phyloP scores from a whole-genome alignment of 768 basidiomycete species.

The Mycena epipterygia region DNA sequence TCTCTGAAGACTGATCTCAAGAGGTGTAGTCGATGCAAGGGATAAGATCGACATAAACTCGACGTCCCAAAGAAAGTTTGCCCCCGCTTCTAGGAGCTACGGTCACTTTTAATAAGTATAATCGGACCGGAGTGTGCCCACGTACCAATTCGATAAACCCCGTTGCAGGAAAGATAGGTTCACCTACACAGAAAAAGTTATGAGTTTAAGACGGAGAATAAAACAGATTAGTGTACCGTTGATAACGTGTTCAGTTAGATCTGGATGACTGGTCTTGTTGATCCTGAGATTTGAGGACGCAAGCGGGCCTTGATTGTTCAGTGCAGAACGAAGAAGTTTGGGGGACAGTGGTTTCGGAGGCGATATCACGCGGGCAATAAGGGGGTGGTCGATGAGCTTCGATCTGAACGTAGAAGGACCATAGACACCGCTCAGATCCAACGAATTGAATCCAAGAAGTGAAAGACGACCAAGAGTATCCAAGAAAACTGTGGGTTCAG shows the following conservation, averaged over 20 bases:
- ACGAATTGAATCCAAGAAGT: conserved; percentile 23
- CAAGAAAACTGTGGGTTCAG: conserved; percentile 14
- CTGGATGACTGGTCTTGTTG: conserved; percentile 8
- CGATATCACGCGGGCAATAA: conserved; percentile 10
- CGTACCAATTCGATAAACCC: conserved; percentile 27
- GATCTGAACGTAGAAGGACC: conserved; percentile 18
- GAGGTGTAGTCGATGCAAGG: background rate
- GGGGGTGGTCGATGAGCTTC: conserved; percentile 18
- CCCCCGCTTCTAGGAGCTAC: conserved; percentile 23
- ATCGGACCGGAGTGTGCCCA: background rate
- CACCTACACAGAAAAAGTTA: conserved; percentile 6
- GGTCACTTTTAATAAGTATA: background rate
- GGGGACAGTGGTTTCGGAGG: conserved; percentile 15
- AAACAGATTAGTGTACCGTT: conserved; percentile 9
- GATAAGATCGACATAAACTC: conserved; percentile 21
- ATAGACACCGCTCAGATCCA: conserved; percentile 26
- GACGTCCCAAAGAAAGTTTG: conserved; percentile 17
- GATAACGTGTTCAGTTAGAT: conserved; percentile 16
- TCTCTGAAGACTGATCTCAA: conserved; percentile 7
- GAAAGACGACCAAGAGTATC: conserved; percentile 25
- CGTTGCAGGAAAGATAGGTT: conserved; percentile 19
- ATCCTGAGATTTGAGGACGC: conserved; percentile 5
- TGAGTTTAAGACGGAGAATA: background rate
- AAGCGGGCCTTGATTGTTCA: conserved; percentile 6
- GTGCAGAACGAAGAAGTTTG: background rate